Evolutionary conservation across 2,329 filamentous ascomycete species (phyloP), one percentile per base, ranked within the genome.

Genomic region (Cordyceps fumosorosea): DNA sequence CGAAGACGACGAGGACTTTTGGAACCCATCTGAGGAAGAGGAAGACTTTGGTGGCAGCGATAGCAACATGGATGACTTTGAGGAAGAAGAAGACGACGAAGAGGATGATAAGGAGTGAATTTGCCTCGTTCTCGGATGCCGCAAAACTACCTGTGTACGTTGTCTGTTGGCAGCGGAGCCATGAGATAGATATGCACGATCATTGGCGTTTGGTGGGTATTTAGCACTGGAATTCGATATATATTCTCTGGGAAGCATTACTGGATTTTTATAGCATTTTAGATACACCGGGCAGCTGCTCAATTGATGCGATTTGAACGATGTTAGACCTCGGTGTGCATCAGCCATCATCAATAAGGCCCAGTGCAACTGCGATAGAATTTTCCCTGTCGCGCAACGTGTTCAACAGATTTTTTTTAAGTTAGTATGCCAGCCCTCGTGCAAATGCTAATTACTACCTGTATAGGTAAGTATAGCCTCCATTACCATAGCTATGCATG

Each of bases 1-100:
- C 16, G 84, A 87, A 3, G 86, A 89, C 47, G 90, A 96, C 67
- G 87, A 89, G 67, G 89, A 90, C 64, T 96, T 96, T 72, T 95
- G 91, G 89, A 85, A 84, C 40, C 89, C 90, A 72, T 87, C 85
- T 54, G 89, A 89, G 63, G 83, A 89, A 67, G 89, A 91, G 67
- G 85, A 89, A 58, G 89, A 93, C 67, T 92, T 93, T 74, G 89
- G 87, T 11, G 88, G 88, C 18, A 90, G 88, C 68, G 89, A 91
- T 67, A 85, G 83, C 24, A 87, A 84, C 26, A 80, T 84, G 75
- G 82, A 83, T 37, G 85, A 88, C 52, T 83, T 82, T 47, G 83
- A 84, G 10, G 82, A 83, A 14, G 79, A 80, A 2, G 82, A 86
- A 24, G 84, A 83, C 7, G 81, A 81, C 18, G 80, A 82, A 11